Evolutionary conservation across 805 yeast species (phyloP).

Genomic region (Saccharomycopsis fodiens): DNA sequence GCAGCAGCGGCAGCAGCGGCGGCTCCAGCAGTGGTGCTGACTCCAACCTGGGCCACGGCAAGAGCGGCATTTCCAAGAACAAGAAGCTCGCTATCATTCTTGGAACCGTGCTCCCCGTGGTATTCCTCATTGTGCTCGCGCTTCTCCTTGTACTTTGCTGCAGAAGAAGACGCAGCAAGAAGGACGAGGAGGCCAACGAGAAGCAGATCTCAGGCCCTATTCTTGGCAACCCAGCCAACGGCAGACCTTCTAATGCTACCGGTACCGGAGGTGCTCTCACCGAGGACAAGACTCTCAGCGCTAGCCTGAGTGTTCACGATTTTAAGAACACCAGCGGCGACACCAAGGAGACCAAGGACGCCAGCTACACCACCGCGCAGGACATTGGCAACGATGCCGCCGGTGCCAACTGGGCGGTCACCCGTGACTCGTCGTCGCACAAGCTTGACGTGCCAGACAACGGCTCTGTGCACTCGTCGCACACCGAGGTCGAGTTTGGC

Average conservation of each 20-base stretch:
- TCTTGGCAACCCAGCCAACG: constrained; percentile 32
- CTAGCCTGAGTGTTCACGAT: constrained; percentile 5
- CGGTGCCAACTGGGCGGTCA: constrained; percentile 1
- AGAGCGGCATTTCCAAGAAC: constrained; percentile 27
- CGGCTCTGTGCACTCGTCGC: neutral
- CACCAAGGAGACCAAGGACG: constrained; percentile 15
- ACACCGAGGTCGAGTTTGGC: constrained; percentile 11
- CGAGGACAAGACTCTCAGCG: constrained; percentile 10
- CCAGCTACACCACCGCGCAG: constrained; percentile 22
- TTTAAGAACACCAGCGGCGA: constrained; percentile 6
- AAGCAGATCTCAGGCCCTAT: constrained; percentile 35
- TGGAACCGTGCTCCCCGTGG: constrained; percentile 76
- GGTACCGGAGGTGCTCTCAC: constrained; percentile 85
- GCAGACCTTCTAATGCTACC: constrained; percentile 88
- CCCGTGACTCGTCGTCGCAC: constrained; percentile 1
- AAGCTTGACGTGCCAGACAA: neutral
- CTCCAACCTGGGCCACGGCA: no score
- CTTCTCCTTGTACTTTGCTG: constrained; percentile 49
- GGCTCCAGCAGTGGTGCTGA: no score
- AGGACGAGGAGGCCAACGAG: constrained; percentile 23
- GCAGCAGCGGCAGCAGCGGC: constrained; percentile 17
- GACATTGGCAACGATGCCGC: constrained; percentile 15
- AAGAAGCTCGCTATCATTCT: constrained; percentile 76
- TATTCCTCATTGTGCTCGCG: constrained; percentile 41
- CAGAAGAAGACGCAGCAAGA: constrained; percentile 29